A percentile compares a stretch with the other conserved stretches of the same genome.
Evolutionary conservation across 2,329 filamentous ascomycete genomes (phyloP).

Genomic region (Botrytis medusae): DNA sequence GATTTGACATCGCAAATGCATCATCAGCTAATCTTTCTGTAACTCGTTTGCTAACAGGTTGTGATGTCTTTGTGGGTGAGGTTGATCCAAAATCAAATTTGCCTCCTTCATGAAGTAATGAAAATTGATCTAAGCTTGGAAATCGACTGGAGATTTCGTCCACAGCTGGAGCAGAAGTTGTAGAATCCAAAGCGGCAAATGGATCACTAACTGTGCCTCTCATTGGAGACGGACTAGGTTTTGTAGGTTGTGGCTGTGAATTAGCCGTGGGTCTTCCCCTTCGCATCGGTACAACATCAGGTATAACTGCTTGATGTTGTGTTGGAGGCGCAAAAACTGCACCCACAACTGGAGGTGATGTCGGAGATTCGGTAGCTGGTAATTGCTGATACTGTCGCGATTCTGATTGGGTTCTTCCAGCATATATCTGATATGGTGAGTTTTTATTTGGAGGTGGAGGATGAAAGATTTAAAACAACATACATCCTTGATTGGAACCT

Average conservation of each 20-base stretch:
- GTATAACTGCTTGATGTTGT: constrained; percentile 70
- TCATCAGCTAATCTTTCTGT: constrained; percentile 80
- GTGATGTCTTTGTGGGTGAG: constrained; percentile 48
- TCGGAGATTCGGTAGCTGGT: constrained; percentile 54
- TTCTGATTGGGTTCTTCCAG: constrained; percentile 63
- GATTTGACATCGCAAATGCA: constrained; percentile 59
- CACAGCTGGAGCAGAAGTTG: constrained; percentile 51
- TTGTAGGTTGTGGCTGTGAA: constrained; percentile 47
- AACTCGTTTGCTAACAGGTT: constrained; percentile 63
- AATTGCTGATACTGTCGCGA: constrained; percentile 57
- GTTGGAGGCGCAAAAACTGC: constrained; percentile 77
- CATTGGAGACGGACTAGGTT: constrained; percentile 67
- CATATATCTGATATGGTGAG: constrained; percentile 62
- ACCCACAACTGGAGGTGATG: constrained; percentile 64
- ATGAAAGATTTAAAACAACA: constrained; percentile 40
- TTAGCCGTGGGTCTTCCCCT: constrained; percentile 71
- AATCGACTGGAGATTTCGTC: constrained; percentile 87
- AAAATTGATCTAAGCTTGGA: constrained; percentile 90
- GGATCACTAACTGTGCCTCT: constrained; percentile 74
- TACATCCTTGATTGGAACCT: constrained; percentile 87
- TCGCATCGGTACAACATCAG: constrained; percentile 92
- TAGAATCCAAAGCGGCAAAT: constrained; percentile 84
- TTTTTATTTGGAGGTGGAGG: constrained; percentile 10
- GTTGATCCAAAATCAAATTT: constrained; percentile 79
- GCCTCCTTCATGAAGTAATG: constrained; percentile 78